Evolutionary conservation across 192 early-diverging fungal species (phyloP).

Genomic region (Coemansia sp.): DNA sequence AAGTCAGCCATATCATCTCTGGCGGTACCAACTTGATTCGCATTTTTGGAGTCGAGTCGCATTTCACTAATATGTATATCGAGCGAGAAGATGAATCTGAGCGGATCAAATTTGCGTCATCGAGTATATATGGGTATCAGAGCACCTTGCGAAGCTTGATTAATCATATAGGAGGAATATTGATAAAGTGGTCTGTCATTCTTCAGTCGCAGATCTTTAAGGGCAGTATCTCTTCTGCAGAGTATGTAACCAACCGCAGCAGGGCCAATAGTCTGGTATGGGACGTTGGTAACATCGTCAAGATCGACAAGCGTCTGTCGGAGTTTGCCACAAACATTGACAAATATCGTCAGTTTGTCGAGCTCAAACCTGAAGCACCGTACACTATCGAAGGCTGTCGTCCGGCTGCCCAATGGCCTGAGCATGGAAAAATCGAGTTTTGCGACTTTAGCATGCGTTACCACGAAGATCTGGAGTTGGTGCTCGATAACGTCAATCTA

Average conservation of each 20-base stretch:
- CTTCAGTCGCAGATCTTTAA: conserved; percentile 19
- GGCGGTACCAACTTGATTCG: conserved; percentile 72
- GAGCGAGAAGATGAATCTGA: conserved; percentile 62
- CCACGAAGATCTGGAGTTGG: conserved; percentile 13
- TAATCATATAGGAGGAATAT: conserved; percentile 45
- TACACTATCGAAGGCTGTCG: conserved; percentile 7
- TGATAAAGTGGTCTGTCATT: conserved; percentile 16
- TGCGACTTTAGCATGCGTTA: conserved; percentile 30
- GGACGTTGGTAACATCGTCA: conserved; percentile 8
- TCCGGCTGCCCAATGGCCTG: conserved; percentile 25
- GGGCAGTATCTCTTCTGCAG: conserved; percentile 18
- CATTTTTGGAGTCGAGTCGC: conserved; percentile 58
- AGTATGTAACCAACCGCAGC: conserved; percentile 12
- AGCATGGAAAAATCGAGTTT: conserved; percentile 28
- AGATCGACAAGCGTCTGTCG: conserved; percentile 13
- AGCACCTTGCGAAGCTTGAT: conserved; percentile 52
- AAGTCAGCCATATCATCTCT: conserved; percentile 14
- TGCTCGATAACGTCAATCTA: conserved; percentile 48
- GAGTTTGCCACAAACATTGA: conserved; percentile 23
- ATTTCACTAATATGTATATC: conserved; percentile 59
- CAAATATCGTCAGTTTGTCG: conserved; percentile 24
- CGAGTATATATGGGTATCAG: conserved; percentile 63
- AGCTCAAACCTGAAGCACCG: conserved; percentile 14
- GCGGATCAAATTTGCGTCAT: conserved; percentile 53
- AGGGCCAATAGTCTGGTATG: conserved; percentile 6